These are phyloP conservation scores for Eruca vesicaria DNA, from an alignment of 441 rosid genomes.

Conservation along the genomic window DNA sequence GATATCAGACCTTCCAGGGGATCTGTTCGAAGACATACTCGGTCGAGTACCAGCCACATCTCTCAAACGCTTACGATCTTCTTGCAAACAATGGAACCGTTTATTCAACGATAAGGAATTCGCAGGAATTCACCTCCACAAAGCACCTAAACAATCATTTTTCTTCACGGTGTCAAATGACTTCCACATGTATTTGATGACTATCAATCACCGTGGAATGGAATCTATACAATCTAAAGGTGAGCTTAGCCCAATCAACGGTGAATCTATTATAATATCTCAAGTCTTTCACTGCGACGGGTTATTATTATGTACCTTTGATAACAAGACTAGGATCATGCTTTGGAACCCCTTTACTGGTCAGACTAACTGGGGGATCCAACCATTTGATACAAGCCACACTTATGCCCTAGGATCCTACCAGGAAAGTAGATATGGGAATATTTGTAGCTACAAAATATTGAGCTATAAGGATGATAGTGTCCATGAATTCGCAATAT, in stretches of 20 bases:
- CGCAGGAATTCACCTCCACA: not conserved
- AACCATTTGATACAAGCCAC: not conserved
- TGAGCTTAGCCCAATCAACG: not conserved
- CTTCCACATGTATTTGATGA: not conserved
- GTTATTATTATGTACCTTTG: not conserved
- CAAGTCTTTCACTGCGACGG: not conserved
- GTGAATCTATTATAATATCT: not conserved
- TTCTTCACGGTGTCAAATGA: not conserved
- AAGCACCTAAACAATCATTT: not conserved
- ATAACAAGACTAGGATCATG: not conserved
- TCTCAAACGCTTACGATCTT: not conserved
- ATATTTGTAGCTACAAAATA: not conserved
- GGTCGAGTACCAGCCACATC: not conserved
- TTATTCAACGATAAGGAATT: not conserved
- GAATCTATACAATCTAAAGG: not conserved
- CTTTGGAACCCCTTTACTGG: conserved; percentile 13
- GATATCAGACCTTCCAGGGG: not conserved
- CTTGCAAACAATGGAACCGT: conserved; percentile 2
- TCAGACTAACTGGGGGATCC: not conserved
- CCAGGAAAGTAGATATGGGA: not conserved
- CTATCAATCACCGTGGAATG: not conserved
- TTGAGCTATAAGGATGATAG: not conserved
- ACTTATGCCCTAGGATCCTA: not conserved
- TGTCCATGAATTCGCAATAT: not conserved
- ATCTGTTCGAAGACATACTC: not conserved